Evolutionary conservation across 2,329 filamentous ascomycete species (phyloP).

Genomic region (Blastomyces gilchristii): DNA sequence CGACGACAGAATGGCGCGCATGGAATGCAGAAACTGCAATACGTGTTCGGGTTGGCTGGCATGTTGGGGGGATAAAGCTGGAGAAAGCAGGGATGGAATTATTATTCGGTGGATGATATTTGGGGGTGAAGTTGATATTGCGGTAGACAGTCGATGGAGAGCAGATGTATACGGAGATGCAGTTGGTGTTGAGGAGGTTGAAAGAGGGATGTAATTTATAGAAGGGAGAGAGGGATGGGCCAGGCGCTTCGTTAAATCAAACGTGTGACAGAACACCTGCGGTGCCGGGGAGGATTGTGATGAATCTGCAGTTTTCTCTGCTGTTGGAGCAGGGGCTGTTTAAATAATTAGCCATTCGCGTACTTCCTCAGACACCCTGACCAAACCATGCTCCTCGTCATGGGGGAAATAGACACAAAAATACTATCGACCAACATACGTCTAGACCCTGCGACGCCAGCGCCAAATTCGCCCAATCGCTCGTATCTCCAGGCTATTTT

Average conservation of each 20-base stretch:
- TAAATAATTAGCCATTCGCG: constrained; percentile 15
- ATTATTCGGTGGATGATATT: constrained; percentile 66
- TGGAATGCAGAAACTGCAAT: constrained; percentile 67
- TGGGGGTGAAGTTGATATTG: constrained; percentile 48
- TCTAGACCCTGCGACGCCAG: constrained; percentile 45
- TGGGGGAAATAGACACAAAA: neutral
- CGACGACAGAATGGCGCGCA: constrained; percentile 64
- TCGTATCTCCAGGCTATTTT: constrained; percentile 99
- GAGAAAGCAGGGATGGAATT: constrained; percentile 75
- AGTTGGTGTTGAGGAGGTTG: constrained; percentile 23
- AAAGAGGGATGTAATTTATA: constrained; percentile 44
- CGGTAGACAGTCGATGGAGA: constrained; percentile 47
- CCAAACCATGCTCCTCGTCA: neutral
- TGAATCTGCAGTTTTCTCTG: constrained; percentile 37
- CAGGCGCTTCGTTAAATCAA: constrained; percentile 60
- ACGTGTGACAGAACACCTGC: constrained; percentile 57
- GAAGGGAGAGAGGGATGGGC: constrained; percentile 44
- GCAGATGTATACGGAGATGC: constrained; percentile 54
- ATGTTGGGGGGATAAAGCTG: constrained; percentile 66
- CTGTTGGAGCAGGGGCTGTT: constrained; percentile 22
- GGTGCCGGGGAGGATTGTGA: constrained; percentile 18
- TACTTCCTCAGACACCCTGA: neutral
- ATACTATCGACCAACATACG: constrained; percentile 37
- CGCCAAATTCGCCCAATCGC: constrained; percentile 60
- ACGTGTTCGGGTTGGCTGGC: constrained; percentile 61